These are phyloP conservation scores for Paradendryphiella salina DNA, from an alignment of 2,329 filamentous ascomycete species.

Conservation along the genomic window DNA sequence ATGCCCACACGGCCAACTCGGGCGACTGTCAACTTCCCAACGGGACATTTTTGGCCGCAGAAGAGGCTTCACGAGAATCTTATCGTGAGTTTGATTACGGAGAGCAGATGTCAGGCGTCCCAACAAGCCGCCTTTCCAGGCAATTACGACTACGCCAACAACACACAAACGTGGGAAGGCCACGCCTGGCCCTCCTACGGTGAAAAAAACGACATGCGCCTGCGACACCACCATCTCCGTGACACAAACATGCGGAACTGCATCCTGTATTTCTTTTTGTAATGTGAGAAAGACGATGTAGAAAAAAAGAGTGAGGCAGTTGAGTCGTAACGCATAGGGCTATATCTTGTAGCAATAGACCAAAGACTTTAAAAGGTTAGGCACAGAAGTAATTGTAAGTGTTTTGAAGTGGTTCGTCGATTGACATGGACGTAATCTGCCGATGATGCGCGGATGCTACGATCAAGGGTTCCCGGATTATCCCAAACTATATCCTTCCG, in stretches of 20 bases:
- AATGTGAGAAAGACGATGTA: conserved; percentile 14
- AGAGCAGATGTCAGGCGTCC: neutral
- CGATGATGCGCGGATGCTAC: too few species aligned
- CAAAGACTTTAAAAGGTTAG: too few species aligned
- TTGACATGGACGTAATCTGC: too few species aligned
- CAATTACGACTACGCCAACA: conserved; percentile 15
- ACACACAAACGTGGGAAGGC: conserved; percentile 10
- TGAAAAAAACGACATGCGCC: neutral
- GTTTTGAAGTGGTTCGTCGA: too few species aligned
- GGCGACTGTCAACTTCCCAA: conserved; percentile 29
- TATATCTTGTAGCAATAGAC: too few species aligned
- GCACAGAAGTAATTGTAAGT: too few species aligned
- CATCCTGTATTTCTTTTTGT: conserved; percentile 38
- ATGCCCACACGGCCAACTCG: conserved; percentile 4
- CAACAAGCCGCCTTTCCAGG: conserved; percentile 1
- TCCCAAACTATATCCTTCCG: too few species aligned
- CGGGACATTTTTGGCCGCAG: conserved; percentile 19
- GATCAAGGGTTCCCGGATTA: too few species aligned
- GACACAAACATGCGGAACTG: too few species aligned
- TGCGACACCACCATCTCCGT: conserved; percentile 22
- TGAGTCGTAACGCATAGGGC: too few species aligned
- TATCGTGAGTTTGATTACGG: too few species aligned
- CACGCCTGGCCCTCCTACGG: neutral
- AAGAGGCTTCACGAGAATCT: neutral
- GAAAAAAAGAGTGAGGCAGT: neutral